A percentile compares a stretch with the other conserved stretches of the same genome.
Evolutionary conservation across 192 early-diverging fungal genomes (phyloP).

Genomic region (Spizellomyces sp.): DNA sequence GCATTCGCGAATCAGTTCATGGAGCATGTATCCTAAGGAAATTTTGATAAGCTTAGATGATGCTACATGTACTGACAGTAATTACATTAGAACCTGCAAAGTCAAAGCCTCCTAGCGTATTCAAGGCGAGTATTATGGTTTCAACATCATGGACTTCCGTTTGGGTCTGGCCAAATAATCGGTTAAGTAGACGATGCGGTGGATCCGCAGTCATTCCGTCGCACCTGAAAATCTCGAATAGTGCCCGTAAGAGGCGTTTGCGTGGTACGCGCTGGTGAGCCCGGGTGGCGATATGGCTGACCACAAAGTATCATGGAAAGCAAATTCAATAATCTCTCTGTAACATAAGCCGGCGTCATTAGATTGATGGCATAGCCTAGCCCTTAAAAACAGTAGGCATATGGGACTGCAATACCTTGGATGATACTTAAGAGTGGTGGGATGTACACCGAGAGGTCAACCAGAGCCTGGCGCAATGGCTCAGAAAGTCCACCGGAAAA

Average conservation of each 20-base stretch:
- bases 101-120: constrained; percentile 82
- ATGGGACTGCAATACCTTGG: constrained; percentile 61
- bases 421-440: constrained; percentile 79
- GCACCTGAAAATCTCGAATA: constrained; percentile 28
- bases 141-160: constrained; percentile 70
- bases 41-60: not conserved
- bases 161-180: not conserved
- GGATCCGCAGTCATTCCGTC: not conserved
- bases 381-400: not conserved
- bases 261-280: constrained; percentile 57
- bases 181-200: not conserved
- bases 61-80: constrained; percentile 13
- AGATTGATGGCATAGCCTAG: not conserved
- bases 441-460: constrained; percentile 79
- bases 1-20: constrained; percentile 87
- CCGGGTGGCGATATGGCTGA: constrained; percentile 75
- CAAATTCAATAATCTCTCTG: constrained; percentile 84
- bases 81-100: constrained; percentile 56
- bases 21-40: constrained; percentile 65
- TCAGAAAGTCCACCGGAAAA: constrained; percentile 86
- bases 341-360: constrained; percentile 2
- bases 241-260: constrained; percentile 3
- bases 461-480: constrained; percentile 77
- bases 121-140: constrained; percentile 76
- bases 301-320: constrained; percentile 83